Conservation (phyloP, 2,329 filamentous ascomycete species). For the Ophiocordyceps polyrhachis-furcata region DNA sequence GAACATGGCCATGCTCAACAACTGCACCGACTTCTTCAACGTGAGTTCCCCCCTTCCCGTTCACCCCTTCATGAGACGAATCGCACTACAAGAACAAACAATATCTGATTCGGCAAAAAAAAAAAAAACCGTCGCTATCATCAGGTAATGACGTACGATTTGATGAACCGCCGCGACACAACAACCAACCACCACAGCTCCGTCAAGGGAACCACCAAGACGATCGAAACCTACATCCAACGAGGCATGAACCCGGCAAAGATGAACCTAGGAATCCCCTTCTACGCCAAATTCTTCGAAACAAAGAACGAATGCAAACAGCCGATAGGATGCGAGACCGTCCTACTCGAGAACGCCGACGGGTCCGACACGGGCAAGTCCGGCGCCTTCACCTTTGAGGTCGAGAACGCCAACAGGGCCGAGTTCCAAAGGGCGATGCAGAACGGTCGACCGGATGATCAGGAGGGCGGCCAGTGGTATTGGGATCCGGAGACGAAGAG, state of each 20-base stretch:
- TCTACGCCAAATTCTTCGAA: conserved; percentile 51
- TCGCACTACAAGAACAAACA: no score
- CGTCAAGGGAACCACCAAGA: conserved; percentile 30
- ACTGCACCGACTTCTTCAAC: conserved; percentile 46
- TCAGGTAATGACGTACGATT: conserved; percentile 49
- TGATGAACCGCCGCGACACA: conserved; percentile 55
- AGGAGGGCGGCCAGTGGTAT: conserved; percentile 35
- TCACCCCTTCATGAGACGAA: no score
- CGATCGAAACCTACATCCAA: conserved; percentile 38
- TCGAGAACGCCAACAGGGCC: conserved; percentile 8
- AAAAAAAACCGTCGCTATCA: no score
- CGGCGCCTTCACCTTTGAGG: conserved; percentile 22
- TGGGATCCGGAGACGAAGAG: conserved; percentile 24
- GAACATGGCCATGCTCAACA: conserved; percentile 38
- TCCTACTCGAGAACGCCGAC: conserved; percentile 37
- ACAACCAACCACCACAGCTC: conserved; percentile 46
- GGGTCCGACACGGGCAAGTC: conserved; percentile 38
- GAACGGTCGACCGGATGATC: conserved; percentile 23
- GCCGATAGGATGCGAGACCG: conserved; percentile 39
- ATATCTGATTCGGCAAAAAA: no score
- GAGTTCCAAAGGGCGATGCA: conserved; percentile 23
- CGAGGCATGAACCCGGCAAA: conserved; percentile 35
- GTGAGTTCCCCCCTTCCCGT: conserved; percentile 5
- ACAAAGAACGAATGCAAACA: conserved; percentile 23
- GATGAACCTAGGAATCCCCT: conserved; percentile 48